Evolutionary conservation across 2,329 filamentous ascomycete genomes (phyloP).

Genomic region (Colletotrichum sojae): DNA sequence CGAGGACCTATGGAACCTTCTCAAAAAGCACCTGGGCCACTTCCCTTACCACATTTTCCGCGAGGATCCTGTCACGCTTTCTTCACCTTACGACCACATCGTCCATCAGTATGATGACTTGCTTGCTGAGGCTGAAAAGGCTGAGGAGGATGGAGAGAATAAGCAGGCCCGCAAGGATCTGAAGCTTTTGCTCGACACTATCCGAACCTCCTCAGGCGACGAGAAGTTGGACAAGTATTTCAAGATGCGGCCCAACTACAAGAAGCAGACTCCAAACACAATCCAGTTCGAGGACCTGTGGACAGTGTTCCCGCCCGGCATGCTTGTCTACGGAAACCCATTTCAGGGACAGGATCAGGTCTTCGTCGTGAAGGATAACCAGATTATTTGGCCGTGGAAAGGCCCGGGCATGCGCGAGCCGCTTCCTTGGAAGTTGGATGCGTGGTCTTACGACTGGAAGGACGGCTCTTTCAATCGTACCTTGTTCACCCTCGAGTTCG

Average conservation of each 20-base stretch:
- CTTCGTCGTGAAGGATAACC: constrained; percentile 26
- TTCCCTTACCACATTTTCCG: constrained; percentile 2
- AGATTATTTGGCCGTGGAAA: not conserved
- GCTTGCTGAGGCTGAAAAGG: not conserved
- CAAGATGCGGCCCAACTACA: constrained; percentile 5
- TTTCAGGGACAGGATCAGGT: constrained; percentile 35
- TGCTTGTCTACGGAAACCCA: constrained; percentile 21
- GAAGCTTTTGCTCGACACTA: constrained; percentile 16
- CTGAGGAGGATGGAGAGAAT: constrained; percentile 8
- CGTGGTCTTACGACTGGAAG: constrained; percentile 23
- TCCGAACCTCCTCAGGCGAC: constrained; percentile 23
- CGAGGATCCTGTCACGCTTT: constrained; percentile 3
- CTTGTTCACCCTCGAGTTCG: constrained; percentile 2
- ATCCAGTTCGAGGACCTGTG: constrained; percentile 32
- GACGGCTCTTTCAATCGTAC: constrained; percentile 7
- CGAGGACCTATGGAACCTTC: not conserved
- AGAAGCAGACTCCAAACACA: not conserved
- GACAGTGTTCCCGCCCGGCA: constrained; percentile 35
- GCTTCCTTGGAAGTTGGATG: not conserved
- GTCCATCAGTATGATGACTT: not conserved
- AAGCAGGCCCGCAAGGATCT: constrained; percentile 26
- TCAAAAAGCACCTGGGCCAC: not conserved
- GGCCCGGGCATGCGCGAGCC: not conserved
- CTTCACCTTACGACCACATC: not conserved
- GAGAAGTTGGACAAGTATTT: constrained; percentile 34